These are phyloP conservation scores for Rhizophora mangle DNA, from an alignment of 345 rosid genomes.

Conservation along the genomic window DNA sequence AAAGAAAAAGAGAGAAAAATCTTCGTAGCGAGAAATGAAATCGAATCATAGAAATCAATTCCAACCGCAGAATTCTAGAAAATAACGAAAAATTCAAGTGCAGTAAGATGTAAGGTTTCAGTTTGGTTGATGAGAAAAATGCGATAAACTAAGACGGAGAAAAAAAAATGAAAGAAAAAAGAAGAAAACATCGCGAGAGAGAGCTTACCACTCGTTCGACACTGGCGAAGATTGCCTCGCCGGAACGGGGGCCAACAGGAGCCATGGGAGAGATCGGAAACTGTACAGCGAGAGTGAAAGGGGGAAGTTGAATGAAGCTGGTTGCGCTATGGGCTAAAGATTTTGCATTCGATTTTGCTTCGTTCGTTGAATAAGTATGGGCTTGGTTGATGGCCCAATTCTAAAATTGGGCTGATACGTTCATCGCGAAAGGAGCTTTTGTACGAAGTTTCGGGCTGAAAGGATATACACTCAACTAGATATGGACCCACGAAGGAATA, in stretches of 20 bases:
- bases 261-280: constrained; percentile 43
- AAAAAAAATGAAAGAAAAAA: not conserved
- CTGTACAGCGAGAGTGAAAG: not conserved
- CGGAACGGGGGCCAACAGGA: constrained; percentile 75
- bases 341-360: too few relatives aligned
- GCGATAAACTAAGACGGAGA: not conserved
- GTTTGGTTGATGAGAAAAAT: constrained; percentile 3
- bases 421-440: too few relatives aligned
- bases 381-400: too few relatives aligned
- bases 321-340: too few relatives aligned
- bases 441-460: too few relatives aligned
- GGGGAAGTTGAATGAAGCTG: not conserved
- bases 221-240: constrained; percentile 88
- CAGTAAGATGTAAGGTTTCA: not conserved
- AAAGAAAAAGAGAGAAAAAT: not conserved
- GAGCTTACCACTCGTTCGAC: constrained; percentile 72
- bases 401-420: too few relatives aligned
- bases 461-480: too few relatives aligned
- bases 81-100: not conserved
- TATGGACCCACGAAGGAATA: too few relatives aligned
- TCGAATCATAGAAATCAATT: not conserved
- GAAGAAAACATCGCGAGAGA: not conserved
- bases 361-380: too few relatives aligned
- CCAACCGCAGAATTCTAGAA: not conserved
- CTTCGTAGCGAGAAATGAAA: not conserved